Conservation (phyloP, 192 early-diverging fungal species). For the Backusella tuberculispora region DNA sequence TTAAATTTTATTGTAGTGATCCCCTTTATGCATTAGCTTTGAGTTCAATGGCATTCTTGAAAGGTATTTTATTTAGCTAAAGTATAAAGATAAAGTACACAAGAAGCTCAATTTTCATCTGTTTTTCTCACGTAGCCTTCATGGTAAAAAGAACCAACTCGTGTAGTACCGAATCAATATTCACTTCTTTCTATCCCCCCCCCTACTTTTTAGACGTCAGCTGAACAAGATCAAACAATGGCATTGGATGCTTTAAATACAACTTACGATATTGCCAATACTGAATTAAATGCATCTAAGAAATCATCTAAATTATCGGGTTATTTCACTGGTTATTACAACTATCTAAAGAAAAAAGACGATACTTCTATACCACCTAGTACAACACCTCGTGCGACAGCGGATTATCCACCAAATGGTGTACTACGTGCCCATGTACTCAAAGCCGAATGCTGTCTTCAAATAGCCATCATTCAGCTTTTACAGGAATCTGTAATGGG, state of each 20-base stretch:
- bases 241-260: conserved; percentile 50
- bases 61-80: conserved; percentile 39
- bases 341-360: conserved; percentile 15
- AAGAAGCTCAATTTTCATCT: conserved; percentile 4
- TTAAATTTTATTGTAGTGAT: conserved; percentile 29
- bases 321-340: conserved; percentile 44
- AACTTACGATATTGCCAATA: conserved; percentile 50
- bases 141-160: conserved; percentile 22
- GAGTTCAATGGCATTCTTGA: conserved; percentile 57
- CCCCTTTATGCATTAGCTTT: conserved; percentile 57
- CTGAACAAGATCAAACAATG: conserved; percentile 51
- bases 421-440: conserved; percentile 54
- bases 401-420: conserved; percentile 46
- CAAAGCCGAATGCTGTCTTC: conserved; percentile 53
- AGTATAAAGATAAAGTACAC: not conserved
- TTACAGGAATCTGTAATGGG: conserved; percentile 55
- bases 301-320: conserved; percentile 37
- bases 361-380: not conserved
- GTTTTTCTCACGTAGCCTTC: conserved; percentile 24
- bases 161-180: not conserved
- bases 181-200: not conserved
- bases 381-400: not conserved
- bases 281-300: conserved; percentile 48
- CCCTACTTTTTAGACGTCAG: conserved; percentile 42
- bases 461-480: conserved; percentile 55